Conservation (phyloP, 73 alveolate genomes). For the Blepharisma stoltei region DNA sequence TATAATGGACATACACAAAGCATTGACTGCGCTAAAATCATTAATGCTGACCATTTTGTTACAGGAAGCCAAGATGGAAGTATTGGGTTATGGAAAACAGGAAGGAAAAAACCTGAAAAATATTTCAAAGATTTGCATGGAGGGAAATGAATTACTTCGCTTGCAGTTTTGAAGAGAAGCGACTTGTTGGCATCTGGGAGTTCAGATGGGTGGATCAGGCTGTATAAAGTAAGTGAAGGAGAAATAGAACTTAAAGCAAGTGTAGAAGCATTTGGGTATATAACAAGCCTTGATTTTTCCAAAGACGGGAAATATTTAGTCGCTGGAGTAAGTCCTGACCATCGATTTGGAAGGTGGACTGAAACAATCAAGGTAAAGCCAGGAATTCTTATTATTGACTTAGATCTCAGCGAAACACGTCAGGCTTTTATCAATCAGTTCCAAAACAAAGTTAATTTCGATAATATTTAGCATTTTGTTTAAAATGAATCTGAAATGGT, state of each 20-base stretch:
- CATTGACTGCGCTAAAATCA: constrained; percentile 44
- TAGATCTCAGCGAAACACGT: neutral
- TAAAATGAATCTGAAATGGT: no score
- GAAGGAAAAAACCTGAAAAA: constrained; percentile 58
- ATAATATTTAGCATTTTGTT: no score
- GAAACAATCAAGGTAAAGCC: constrained; percentile 39
- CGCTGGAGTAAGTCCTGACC: constrained; percentile 41
- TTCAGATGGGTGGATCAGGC: constrained; percentile 40
- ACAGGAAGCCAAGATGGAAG: constrained; percentile 52
- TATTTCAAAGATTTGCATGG: constrained; percentile 39
- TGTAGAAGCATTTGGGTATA: constrained; percentile 29
- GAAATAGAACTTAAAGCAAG: constrained; percentile 20
- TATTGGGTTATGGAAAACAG: constrained; percentile 59
- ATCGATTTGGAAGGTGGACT: constrained; percentile 66
- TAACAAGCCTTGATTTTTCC: constrained; percentile 47
- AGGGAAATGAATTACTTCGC: constrained; percentile 44
- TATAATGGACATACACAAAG: constrained; percentile 50
- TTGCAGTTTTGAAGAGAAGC: constrained; percentile 43
- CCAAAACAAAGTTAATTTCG: no score
- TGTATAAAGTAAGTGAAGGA: constrained; percentile 48
- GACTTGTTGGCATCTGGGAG: constrained; percentile 56
- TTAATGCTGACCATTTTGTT: constrained; percentile 44
- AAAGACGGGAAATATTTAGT: constrained; percentile 42
- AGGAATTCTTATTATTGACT: constrained; percentile 49
- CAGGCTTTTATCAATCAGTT: no score